These are phyloP conservation scores for Ustilago esculenta DNA, from an alignment of 1,284 basidiomycete genomes.

Conservation along the genomic window DNA sequence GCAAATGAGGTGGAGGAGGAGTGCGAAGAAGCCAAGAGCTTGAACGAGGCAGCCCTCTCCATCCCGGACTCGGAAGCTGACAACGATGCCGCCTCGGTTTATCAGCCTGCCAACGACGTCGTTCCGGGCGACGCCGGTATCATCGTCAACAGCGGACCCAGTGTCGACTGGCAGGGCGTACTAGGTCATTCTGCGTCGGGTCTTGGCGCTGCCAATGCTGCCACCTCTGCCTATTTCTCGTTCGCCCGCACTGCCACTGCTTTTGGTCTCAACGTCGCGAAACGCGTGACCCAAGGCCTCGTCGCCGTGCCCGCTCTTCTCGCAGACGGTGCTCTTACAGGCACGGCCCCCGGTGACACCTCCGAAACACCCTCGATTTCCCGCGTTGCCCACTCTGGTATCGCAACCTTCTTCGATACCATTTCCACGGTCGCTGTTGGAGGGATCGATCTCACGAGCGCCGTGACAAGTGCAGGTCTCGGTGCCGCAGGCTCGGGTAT, in stretches of 20 bases:
- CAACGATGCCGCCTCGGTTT: slow-evolving; percentile 11
- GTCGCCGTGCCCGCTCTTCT: slow-evolving; percentile 52
- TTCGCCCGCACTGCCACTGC: slow-evolving; percentile 51
- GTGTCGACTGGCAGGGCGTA: slow-evolving; percentile 41
- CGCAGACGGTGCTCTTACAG: slow-evolving; percentile 49
- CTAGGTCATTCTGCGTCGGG: slow-evolving; percentile 45
- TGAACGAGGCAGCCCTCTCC: slow-evolving; percentile 51
- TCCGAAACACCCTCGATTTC: slow-evolving; percentile 29
- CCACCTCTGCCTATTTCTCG: slow-evolving; percentile 54
- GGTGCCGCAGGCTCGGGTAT: slow-evolving; percentile 54
- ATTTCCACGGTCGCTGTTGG: slow-evolving; percentile 55
- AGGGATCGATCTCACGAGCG: slow-evolving; percentile 57
- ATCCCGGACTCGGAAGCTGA: slow-evolving; percentile 50
- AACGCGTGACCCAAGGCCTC: slow-evolving; percentile 54
- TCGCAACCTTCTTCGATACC: slow-evolving; percentile 56
- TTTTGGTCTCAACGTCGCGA: slow-evolving; percentile 53
- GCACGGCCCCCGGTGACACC: slow-evolving; percentile 37
- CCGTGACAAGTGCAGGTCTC: slow-evolving; percentile 52
- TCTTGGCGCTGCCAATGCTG: slow-evolving; percentile 50
- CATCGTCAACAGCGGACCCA: slow-evolving; percentile 7
- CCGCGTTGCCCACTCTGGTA: slow-evolving; percentile 43
- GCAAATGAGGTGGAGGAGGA: slow-evolving; percentile 30
- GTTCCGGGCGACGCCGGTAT: slow-evolving; percentile 24
- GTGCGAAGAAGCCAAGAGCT: slow-evolving; percentile 27
- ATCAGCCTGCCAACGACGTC: slow-evolving; percentile 20